A percentile compares a stretch with the other conserved stretches of the same genome.
These are phyloP conservation scores for Meyerozyma guilliermondii DNA, from an alignment of 1,139 yeast genomes.

Conservation along the genomic window DNA sequence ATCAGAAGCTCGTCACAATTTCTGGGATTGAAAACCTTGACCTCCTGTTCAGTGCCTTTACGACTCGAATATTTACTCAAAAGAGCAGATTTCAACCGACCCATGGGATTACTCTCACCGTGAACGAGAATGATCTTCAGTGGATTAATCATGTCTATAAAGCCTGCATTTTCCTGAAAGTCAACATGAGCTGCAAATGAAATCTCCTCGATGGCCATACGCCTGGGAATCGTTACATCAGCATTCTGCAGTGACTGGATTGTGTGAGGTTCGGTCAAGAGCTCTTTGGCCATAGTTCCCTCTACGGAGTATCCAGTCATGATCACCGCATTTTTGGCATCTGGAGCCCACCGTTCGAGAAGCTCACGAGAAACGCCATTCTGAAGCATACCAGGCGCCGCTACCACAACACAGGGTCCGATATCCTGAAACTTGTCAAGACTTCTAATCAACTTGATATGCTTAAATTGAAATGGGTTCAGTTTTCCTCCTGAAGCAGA, in stretches of 20 bases:
- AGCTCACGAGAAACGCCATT: slow-evolving; percentile 90
- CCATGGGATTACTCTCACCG: slow-evolving; percentile 99
- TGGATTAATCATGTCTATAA: slow-evolving; percentile 85
- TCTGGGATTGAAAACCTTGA: slow-evolving; percentile 88
- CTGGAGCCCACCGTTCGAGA: slow-evolving; percentile 96
- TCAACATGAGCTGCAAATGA: slow-evolving; percentile 99
- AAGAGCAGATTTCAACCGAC: slow-evolving; percentile 87
- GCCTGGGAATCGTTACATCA: slow-evolving; percentile 78
- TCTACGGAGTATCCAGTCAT: slow-evolving; percentile 97
- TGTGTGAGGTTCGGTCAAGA: slow-evolving; percentile 82
- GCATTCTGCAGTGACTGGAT: slow-evolving; percentile 79
- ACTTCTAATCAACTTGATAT: slow-evolving; percentile 72
- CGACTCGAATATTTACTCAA: slow-evolving; percentile 78
- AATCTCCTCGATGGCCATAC: slow-evolving; percentile 87
- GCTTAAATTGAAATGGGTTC: slow-evolving; percentile 89
- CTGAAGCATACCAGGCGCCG: slow-evolving; percentile 97
- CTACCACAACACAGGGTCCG: slow-evolving; percentile 94
- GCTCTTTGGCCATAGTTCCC: slow-evolving; percentile 93
- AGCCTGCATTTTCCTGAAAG: slow-evolving; percentile 85
- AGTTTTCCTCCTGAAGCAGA: slow-evolving; percentile 27
- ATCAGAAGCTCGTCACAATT: slow-evolving; percentile 79
- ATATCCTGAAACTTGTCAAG: slow-evolving; percentile 85
- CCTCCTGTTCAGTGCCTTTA: slow-evolving; percentile 85
- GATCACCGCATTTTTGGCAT: slow-evolving; percentile 79
- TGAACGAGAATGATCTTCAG: slow-evolving; percentile 83